A percentile compares a stretch with the other conserved stretches of the same genome.
phyloP scores from a whole-genome alignment of 2,329 filamentous ascomycete species.

The Talaromyces atroroseus region DNA sequence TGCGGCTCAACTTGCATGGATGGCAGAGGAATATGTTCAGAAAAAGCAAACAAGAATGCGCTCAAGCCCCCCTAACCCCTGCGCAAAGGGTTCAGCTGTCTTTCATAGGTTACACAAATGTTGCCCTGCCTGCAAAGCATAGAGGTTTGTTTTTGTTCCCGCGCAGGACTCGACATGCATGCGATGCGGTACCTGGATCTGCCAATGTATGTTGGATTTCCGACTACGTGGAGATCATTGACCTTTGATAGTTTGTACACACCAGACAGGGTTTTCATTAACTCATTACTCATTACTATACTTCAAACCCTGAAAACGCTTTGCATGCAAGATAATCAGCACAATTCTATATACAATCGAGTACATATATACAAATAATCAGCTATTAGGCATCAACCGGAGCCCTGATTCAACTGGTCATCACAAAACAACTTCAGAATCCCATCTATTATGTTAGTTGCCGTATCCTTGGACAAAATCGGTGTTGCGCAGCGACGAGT shows the following conservation, averaged over 20 bases:
- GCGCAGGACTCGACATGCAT: too few relatives aligned
- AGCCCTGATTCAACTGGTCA: constrained; percentile 18
- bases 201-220: too few relatives aligned
- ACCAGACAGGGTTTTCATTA: neutral
- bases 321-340: neutral
- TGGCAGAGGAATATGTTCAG: neutral
- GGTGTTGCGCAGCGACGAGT: constrained; percentile 13
- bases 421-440: constrained; percentile 39
- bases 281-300: neutral
- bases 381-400: neutral
- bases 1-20: neutral
- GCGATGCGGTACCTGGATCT: too few relatives aligned
- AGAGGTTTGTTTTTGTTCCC: too few relatives aligned
- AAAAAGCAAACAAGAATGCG: neutral
- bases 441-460: constrained; percentile 38
- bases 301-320: neutral
- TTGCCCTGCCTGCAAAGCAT: too few relatives aligned
- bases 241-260: too few relatives aligned
- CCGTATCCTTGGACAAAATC: constrained; percentile 33
- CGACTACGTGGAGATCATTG: too few relatives aligned
- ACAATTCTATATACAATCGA: neutral
- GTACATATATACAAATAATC: neutral
- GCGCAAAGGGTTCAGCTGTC: too few relatives aligned
- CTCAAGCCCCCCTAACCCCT: too few relatives aligned
- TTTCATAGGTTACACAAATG: too few relatives aligned